A percentile compares a stretch with the other conserved stretches of the same genome.
phyloP scores from a whole-genome alignment of 768 basidiomycete genomes.

The Psilocybe cyanescens region DNA sequence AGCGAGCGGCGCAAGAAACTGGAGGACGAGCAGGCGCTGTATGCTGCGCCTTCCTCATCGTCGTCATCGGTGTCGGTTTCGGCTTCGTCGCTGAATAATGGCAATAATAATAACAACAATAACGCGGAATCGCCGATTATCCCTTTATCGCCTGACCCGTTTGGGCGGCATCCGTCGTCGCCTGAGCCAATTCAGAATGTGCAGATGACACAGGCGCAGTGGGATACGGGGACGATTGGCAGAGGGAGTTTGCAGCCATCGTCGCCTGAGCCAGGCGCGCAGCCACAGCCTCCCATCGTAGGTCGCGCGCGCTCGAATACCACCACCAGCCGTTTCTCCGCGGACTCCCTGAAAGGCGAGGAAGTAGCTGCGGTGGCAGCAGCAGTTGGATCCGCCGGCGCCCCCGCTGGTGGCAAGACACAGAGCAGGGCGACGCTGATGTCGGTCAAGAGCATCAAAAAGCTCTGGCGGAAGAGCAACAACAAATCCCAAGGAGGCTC shows the following conservation, averaged over 20 bases:
- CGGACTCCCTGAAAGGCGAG: constrained; percentile 62
- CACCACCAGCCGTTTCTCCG: constrained; percentile 74
- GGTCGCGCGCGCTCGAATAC: constrained; percentile 28
- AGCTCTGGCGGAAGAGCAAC: constrained; percentile 78
- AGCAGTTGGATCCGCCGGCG: background rate
- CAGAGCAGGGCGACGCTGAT: constrained; percentile 61
- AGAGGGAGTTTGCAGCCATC: constrained; percentile 4
- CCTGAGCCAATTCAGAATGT: constrained; percentile 25
- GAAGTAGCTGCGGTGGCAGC: constrained; percentile 29
- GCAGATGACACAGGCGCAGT: constrained; percentile 37
- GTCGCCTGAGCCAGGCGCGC: constrained; percentile 1
- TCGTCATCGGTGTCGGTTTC: constrained; percentile 22
- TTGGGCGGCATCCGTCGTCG: constrained; percentile 69
- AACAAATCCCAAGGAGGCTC: constrained; percentile 48
- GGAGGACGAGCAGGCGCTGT: constrained; percentile 55
- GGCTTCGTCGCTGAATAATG: background rate
- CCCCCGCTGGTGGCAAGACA: constrained; percentile 30
- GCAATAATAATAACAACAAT: background rate
- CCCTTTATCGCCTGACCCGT: constrained; percentile 85
- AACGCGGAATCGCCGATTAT: constrained; percentile 61
- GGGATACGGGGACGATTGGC: constrained; percentile 41
- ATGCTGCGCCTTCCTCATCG: constrained; percentile 40
- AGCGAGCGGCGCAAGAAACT: constrained; percentile 51
- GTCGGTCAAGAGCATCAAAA: constrained; percentile 74
- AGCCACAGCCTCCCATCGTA: constrained; percentile 8